These are phyloP conservation scores for Tephrocybe rancida DNA, from an alignment of 768 basidiomycete species.

Conservation along the genomic window DNA sequence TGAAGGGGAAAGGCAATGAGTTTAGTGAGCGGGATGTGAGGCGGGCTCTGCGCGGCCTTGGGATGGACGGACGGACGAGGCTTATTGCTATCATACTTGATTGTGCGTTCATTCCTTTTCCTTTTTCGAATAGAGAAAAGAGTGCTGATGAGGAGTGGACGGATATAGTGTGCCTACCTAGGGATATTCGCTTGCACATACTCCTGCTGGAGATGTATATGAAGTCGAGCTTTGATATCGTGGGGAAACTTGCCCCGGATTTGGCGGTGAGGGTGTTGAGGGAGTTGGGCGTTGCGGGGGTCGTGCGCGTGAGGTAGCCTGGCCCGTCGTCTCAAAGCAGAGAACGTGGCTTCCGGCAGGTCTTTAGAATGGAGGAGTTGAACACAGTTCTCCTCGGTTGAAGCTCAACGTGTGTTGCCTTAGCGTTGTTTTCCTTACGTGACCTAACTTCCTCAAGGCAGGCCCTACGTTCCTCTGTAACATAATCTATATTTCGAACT, in stretches of 20 bases:
- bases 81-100: slow-evolving; percentile 8
- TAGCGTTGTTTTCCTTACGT: too few relatives aligned
- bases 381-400: too few relatives aligned
- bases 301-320: slow-evolving; percentile 44
- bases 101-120: slow-evolving; percentile 49
- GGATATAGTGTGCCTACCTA: slow-evolving; percentile 69
- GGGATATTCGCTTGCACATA: slow-evolving; percentile 85
- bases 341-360: too few relatives aligned
- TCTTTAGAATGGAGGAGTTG: too few relatives aligned
- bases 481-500: too few relatives aligned
- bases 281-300: slow-evolving; percentile 54
- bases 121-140: neutral
- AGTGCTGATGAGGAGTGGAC: neutral
- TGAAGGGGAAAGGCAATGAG: slow-evolving; percentile 48
- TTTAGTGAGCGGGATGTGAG: slow-evolving; percentile 75
- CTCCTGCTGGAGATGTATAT: slow-evolving; percentile 83
- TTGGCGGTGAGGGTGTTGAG: slow-evolving; percentile 67
- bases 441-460: too few relatives aligned
- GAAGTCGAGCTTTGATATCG: slow-evolving; percentile 79
- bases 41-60: slow-evolving; percentile 60
- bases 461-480: too few relatives aligned
- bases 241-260: slow-evolving; percentile 72
- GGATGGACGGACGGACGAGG: slow-evolving; percentile 72
- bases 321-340: too few relatives aligned
- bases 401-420: too few relatives aligned